Conservation (phyloP, 441 rosid genomes). For the Gossypium gossypioides region DNA sequence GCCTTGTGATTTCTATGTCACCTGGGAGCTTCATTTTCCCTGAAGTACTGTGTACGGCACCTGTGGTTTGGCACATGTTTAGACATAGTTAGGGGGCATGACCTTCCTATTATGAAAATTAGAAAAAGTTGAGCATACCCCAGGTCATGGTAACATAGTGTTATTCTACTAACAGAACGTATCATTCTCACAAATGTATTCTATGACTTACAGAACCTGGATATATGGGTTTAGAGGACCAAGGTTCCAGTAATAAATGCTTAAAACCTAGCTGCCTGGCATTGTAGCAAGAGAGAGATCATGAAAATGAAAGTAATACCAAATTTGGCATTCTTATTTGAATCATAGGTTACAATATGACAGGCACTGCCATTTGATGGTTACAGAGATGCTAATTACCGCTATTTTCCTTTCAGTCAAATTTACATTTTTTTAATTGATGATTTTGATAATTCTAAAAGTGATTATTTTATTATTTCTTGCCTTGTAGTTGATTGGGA, state of each 20-base stretch:
- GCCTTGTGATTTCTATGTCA: background rate
- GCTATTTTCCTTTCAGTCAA: background rate
- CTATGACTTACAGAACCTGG: background rate
- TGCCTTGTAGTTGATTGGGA: constrained; percentile 63
- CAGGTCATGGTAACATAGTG: background rate
- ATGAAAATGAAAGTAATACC: no score
- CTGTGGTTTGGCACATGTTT: background rate
- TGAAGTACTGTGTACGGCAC: background rate
- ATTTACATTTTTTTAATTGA: background rate
- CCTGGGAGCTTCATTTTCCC: background rate
- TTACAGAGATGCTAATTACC: background rate
- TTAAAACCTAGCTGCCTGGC: background rate
- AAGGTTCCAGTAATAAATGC: background rate
- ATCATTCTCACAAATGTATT: background rate
- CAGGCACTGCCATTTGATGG: background rate
- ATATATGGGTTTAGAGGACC: background rate
- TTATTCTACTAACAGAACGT: background rate
- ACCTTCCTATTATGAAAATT: background rate
- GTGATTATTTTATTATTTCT: constrained; percentile 7
- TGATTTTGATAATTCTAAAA: background rate
- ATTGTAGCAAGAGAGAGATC: background rate
- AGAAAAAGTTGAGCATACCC: background rate
- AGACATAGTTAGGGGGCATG: background rate
- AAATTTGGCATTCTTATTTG: background rate
- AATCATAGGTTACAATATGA: background rate